Base-by-base conservation (phyloP, 1,284 basidiomycete genomes). In the Rhodotorula glutinis region DNA sequence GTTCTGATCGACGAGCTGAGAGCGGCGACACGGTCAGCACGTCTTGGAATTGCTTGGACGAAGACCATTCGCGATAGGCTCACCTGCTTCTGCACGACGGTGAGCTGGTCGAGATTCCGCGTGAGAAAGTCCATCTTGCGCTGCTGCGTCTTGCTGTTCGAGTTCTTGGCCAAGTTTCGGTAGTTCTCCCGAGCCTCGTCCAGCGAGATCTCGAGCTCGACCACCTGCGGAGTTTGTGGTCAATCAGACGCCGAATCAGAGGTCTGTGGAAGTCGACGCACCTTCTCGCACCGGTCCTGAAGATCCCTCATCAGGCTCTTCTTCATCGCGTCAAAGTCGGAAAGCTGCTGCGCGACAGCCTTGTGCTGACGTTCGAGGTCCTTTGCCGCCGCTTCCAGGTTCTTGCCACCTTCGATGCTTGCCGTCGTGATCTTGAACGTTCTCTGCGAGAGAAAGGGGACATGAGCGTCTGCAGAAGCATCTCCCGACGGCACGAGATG, bases 121-220 rank as follows among this genome's bases (percentile, higher is more conserved):
- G 98, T 95, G 66, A 99, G 81, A 85, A 98, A 95, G 40, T 92
- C 91, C 90, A 98, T 96, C 85, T 98, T 98, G 86, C 95, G 94
- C 82, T 97, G 93, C 78, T 98, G 96, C 7, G 94, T 90, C 79
- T 96, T 93, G 79, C 90, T 92, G 79, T 98, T 97, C 82, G 93
- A 95, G 77, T 94, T 95, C 70, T 93, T 88, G 73, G 98, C 92
- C 62, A 99, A 92, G 76, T 96, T 95, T 82, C 94, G 95, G 82
- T 98, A 99, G 79, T 98, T 94, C 81, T 99, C 96, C 79, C 92
- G 92, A 79, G 96, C 92, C 79, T 98, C 96, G 78, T 99, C 96
- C 51, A 99, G 83, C 78, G 98, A 95, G 75, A 99, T 98, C 81
- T 99, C 96, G 57, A 99, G 87, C 81, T 98, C 96, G 66, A 99